Conservation (phyloP, 1,284 basidiomycete genomes). For the Exsudoporus floridanus region DNA sequence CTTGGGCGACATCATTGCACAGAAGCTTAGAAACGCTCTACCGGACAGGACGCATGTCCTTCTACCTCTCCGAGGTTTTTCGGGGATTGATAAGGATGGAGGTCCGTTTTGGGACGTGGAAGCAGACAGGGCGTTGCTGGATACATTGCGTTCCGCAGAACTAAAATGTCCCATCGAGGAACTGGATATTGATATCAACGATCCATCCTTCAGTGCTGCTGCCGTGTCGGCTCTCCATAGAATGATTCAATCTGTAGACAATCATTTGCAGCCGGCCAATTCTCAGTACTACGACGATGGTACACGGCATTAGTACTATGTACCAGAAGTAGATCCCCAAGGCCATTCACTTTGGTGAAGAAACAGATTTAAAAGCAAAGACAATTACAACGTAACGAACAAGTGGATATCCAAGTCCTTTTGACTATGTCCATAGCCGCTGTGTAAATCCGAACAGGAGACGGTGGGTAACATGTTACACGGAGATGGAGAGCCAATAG, state of each 20-base stretch:
- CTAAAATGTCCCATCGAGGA: slow-evolving; percentile 22
- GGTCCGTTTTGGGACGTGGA: slow-evolving; percentile 27
- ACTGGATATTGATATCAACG: slow-evolving; percentile 26
- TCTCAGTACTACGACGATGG: neutral
- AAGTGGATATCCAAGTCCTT: slow-evolving; percentile 66
- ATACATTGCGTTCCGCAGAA: slow-evolving; percentile 13
- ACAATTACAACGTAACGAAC: slow-evolving; percentile 55
- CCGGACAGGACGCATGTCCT: slow-evolving; percentile 20
- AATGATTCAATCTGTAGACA: slow-evolving; percentile 16
- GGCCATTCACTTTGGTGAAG: slow-evolving; percentile 14
- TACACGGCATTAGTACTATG: neutral
- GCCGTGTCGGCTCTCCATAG: slow-evolving; percentile 20
- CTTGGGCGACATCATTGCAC: slow-evolving; percentile 22
- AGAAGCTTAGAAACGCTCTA: slow-evolving; percentile 22
- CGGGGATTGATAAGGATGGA: slow-evolving; percentile 21
- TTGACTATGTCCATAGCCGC: slow-evolving; percentile 59
- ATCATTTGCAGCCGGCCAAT: neutral
- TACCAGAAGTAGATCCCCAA: slow-evolving; percentile 2
- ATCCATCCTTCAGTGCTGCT: slow-evolving; percentile 24
- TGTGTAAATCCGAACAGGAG: slow-evolving; percentile 30
- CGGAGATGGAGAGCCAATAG: slow-evolving; percentile 17
- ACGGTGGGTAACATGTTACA: slow-evolving; percentile 33
- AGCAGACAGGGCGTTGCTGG: slow-evolving; percentile 25
- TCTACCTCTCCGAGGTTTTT: slow-evolving; percentile 29
- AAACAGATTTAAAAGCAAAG: slow-evolving; percentile 5